A percentile compares a stretch with the other conserved stretches of the same genome.
phyloP scores from a whole-genome alignment of 2,329 filamentous ascomycete genomes.

The Fonsecaea erecta region DNA sequence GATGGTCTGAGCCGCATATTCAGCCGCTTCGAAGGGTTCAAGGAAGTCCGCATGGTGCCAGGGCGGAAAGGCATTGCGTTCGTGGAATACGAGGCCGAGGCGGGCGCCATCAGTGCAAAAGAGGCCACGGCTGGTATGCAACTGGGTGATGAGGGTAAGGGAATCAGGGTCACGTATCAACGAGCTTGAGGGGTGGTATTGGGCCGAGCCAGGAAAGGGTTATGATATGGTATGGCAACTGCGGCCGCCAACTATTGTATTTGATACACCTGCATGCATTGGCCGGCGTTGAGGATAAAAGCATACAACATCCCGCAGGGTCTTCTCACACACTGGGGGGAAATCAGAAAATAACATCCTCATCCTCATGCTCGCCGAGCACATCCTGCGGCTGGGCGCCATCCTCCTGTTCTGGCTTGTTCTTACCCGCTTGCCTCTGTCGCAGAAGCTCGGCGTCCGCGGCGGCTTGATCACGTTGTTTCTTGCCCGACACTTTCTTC shows the following conservation, averaged over 20 bases:
- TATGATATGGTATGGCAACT: constrained; percentile 1
- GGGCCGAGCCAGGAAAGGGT: constrained; percentile 5
- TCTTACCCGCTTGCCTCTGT: constrained; percentile 49
- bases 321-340: not conserved
- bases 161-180: constrained; percentile 96
- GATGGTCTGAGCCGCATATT: constrained; percentile 82
- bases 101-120: constrained; percentile 88
- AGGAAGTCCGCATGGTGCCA: constrained; percentile 87
- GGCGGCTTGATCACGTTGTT: constrained; percentile 74
- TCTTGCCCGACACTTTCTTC: constrained; percentile 91
- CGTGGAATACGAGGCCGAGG: constrained; percentile 91
- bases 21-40: constrained; percentile 88
- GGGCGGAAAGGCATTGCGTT: constrained; percentile 89
- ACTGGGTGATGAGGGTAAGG: constrained; percentile 73
- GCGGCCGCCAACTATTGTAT: constrained; percentile 13
- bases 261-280: constrained; percentile 32
- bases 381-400: constrained; percentile 63
- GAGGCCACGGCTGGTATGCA: constrained; percentile 87
- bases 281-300: constrained; percentile 17
- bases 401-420: constrained; percentile 33
- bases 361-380: constrained; percentile 74
- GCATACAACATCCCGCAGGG: constrained; percentile 14
- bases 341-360: constrained; percentile 82
- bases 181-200: constrained; percentile 64
- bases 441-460: constrained; percentile 71